Conservation (phyloP, 257 asterid genomes). For the Ophiorrhiza pumila region DNA sequence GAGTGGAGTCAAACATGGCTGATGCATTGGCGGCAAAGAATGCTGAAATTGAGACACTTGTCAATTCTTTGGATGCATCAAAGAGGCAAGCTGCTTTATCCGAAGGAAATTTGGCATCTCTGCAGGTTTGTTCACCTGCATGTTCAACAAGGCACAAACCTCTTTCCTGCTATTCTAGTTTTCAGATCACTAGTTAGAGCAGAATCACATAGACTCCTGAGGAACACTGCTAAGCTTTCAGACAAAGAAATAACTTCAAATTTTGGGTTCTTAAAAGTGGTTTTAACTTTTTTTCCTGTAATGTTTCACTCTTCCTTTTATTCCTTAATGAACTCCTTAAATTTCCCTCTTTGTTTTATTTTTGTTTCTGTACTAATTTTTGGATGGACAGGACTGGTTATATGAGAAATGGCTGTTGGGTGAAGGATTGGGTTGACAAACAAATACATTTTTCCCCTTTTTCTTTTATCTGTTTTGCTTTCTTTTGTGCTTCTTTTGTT, state of each 20-base stretch:
- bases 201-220: no score
- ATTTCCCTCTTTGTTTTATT: background rate
- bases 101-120: constrained; percentile 85
- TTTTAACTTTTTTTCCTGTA: no score
- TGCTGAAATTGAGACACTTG: constrained; percentile 92
- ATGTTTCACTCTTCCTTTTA: background rate
- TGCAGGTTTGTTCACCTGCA: constrained; percentile 57
- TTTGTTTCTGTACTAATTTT: background rate
- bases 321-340: background rate
- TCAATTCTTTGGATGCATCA: constrained; percentile 63
- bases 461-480: no score
- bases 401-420: background rate
- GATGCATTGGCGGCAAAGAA: constrained; percentile 93
- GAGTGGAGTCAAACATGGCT: constrained; percentile 76
- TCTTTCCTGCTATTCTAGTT: background rate
- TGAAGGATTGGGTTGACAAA: background rate
- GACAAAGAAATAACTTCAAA: no score
- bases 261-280: background rate
- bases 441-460: background rate
- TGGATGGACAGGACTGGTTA: background rate
- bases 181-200: background rate
- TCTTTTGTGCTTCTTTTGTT: background rate
- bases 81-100: constrained; percentile 93
- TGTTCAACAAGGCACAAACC: background rate
- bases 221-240: no score